Base-by-base conservation (phyloP, 192 early-diverging fungal genomes). In the Backusella luteola region DNA sequence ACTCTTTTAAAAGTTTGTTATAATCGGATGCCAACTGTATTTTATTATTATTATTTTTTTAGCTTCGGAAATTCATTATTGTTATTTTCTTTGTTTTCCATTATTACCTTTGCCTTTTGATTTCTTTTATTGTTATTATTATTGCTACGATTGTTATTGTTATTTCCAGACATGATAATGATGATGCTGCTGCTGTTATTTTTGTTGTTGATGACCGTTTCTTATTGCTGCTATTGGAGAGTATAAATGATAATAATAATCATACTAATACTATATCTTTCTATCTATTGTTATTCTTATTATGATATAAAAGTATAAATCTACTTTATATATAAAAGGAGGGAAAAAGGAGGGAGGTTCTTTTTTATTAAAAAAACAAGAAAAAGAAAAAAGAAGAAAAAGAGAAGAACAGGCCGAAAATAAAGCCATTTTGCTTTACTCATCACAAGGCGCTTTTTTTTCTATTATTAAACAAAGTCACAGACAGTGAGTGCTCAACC, bases 1-100 rank as follows among this genome's bases (percentile, higher is more conserved):
- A 81, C 82, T 88, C 87, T 73, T 89, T 89, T 67, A 90, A 80
- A 41, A 90, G 77, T 67, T 90, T 87, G 75, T 86, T 84, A 74
- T 88, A 84, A 76, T 89, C 88, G 32, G 85, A 84, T 21, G 82
- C 87, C 73, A 89, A 83, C 88, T 89, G 79, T 32, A 46, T 44
- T 15, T 44, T 34, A 2, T 26, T 36, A n/a, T 12, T n/a, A 39
- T 69, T 66, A 32, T 32, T 32, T 32, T 67, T 29, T 67, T 67
- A 67, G 67, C 35, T 70, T 63, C 26, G 56, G 56, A 63, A 63
- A 63, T 29, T 23, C 56, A 39, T 46, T 32, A 17, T 71, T 44
- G 42, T 5, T 35, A 44, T 71, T 29, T 44, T 44, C 7, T 32
- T 26, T 71, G 7, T 44, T 3, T 46, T 34, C 38, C 32, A 12